Conservation (phyloP, 371 early-diverging fungal species). For the Apophysomyces sp. region DNA sequence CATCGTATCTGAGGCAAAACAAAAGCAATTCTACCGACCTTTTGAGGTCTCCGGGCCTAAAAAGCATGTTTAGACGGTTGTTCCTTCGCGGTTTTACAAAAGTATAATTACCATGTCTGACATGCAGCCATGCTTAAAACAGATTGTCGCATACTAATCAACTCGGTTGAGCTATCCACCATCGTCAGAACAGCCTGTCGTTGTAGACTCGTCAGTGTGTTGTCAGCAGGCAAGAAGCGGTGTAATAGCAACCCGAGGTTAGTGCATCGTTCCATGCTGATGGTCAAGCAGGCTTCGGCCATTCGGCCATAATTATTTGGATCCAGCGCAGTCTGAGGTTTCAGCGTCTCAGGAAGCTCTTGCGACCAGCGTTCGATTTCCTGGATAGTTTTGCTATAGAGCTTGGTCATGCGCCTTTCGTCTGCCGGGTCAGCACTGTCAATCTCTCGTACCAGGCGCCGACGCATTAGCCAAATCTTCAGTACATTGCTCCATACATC, state of each 20-base stretch:
- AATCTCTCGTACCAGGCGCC: conserved; percentile 17
- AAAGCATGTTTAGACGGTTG: background rate
- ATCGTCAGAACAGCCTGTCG: conserved; percentile 18
- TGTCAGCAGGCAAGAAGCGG: conserved; percentile 6
- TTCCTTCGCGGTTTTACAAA: too few relatives aligned
- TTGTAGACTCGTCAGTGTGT: conserved; percentile 9
- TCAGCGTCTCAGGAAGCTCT: conserved; percentile 15
- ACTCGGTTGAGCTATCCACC: conserved; percentile 20
- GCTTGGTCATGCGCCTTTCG: conserved; percentile 8
- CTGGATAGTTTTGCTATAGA: background rate
- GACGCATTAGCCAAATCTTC: conserved; percentile 27
- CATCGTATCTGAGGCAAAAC: conserved; percentile 16
- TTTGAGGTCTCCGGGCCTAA: conserved; percentile 20
- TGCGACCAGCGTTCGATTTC: conserved; percentile 5
- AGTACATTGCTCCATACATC: conserved; percentile 24
- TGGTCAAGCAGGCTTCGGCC: conserved; percentile 15
- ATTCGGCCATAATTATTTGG: conserved; percentile 2
- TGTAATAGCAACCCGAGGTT: conserved; percentile 19
- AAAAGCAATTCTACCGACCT: conserved; percentile 21
- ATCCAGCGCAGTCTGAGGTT: conserved; percentile 8
- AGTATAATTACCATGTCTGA: conserved; percentile 26
- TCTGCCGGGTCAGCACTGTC: conserved; percentile 11
- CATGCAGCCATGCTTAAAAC: conserved; percentile 17
- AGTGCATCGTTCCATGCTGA: conserved; percentile 29
- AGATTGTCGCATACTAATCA: conserved; percentile 20